Conservation (phyloP, 345 rosid species). For the Lepidium aucheri region DNA sequence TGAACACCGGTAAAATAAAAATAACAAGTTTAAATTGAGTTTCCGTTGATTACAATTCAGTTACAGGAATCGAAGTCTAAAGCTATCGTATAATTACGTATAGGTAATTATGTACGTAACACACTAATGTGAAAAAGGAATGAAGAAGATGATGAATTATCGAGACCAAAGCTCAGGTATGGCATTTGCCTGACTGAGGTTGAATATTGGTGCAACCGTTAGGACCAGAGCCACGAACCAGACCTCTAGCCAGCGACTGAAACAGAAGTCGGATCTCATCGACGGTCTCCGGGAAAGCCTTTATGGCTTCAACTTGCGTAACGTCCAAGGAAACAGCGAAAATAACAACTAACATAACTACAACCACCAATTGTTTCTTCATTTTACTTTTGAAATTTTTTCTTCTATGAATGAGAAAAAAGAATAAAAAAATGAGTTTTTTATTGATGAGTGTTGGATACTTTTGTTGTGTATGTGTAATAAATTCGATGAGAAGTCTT, state of each 20-base stretch:
- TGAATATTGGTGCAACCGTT: slow-evolving; percentile 30
- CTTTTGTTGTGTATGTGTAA: slow-evolving; percentile 10
- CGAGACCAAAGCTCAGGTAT: background rate
- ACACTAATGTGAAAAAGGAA: background rate
- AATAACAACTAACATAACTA: background rate
- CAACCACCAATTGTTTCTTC: slow-evolving; percentile 21
- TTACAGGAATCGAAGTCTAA: background rate
- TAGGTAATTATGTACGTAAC: background rate
- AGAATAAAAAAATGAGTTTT: slow-evolving; percentile 1
- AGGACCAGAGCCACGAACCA: slow-evolving; percentile 11
- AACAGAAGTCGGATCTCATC: slow-evolving; percentile 14
- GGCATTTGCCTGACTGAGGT: slow-evolving; percentile 6
- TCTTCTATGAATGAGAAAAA: background rate
- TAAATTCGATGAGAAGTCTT: slow-evolving; percentile 4
- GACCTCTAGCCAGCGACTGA: slow-evolving; percentile 21
- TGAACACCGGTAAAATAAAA: no score
- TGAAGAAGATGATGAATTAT: background rate
- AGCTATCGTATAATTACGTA: slow-evolving; percentile 13
- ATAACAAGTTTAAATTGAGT: background rate
- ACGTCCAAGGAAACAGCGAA: slow-evolving; percentile 7
- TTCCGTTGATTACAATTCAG: slow-evolving; percentile 1
- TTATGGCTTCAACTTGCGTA: slow-evolving; percentile 24
- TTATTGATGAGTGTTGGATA: background rate
- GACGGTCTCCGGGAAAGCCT: slow-evolving; percentile 16
- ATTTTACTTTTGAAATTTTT: background rate